phyloP scores from a whole-genome alignment of 2,329 filamentous ascomycete genomes.

The Chaetomiaceae sp. region DNA sequence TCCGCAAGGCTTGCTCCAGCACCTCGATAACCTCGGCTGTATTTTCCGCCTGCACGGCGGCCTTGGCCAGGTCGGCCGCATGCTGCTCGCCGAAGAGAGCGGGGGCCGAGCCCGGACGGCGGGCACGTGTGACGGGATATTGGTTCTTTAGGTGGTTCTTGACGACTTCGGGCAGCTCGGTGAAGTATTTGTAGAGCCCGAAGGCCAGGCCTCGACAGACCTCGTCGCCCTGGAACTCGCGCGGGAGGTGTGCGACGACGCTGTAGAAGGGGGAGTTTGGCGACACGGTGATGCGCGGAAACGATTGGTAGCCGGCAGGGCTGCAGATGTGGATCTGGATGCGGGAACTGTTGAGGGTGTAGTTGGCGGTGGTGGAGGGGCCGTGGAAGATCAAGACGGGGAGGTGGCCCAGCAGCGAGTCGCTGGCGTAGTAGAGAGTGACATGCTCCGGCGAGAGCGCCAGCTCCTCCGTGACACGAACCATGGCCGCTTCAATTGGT shows the following conservation, averaged over 20 bases:
- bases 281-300: constrained; percentile 84
- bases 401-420: constrained; percentile 73
- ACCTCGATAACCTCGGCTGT: constrained; percentile 64
- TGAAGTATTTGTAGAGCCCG: constrained; percentile 89
- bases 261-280: constrained; percentile 87
- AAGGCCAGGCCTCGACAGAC: constrained; percentile 86
- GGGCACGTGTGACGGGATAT: constrained; percentile 47
- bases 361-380: constrained; percentile 81
- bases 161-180: constrained; percentile 71
- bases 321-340: constrained; percentile 92
- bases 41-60: constrained; percentile 77
- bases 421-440: constrained; percentile 81
- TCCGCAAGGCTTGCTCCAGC: constrained; percentile 68
- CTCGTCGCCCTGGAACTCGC: constrained; percentile 94
- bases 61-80: constrained; percentile 81
- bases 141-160: constrained; percentile 62
- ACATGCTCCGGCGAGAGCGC: constrained; percentile 74
- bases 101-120: constrained; percentile 58
- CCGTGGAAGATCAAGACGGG: constrained; percentile 89
- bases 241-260: constrained; percentile 82
- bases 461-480: constrained; percentile 72
- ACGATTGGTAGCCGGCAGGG: constrained; percentile 81
- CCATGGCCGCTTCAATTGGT: constrained; percentile 58
- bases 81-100: constrained; percentile 84
- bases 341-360: constrained; percentile 80